Evolutionary conservation across 352 stramenopile species (phyloP).

Genomic region (Phytophthora ramorum): DNA sequence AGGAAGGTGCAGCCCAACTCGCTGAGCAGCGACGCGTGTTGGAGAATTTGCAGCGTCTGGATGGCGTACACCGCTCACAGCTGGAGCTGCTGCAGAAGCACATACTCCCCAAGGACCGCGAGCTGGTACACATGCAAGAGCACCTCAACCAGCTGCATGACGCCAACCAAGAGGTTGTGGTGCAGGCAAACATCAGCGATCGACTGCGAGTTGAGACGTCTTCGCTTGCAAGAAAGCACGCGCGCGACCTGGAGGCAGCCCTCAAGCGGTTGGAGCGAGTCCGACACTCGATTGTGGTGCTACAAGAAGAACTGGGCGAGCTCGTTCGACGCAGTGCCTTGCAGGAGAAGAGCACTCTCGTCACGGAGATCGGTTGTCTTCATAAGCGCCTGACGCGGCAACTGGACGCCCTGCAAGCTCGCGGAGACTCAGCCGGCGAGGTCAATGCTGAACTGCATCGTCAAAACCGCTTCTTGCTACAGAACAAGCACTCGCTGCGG

Average conservation of each 20-base stretch:
- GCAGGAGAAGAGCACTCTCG: slow-evolving; percentile 70
- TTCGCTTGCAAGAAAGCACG: slow-evolving; percentile 50
- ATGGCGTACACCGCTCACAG: slow-evolving; percentile 77
- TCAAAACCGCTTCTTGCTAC: slow-evolving; percentile 77
- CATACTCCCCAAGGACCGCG: slow-evolving; percentile 71
- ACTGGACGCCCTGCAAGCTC: slow-evolving; percentile 56
- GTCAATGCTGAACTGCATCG: slow-evolving; percentile 75
- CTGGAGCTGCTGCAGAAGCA: slow-evolving; percentile 76
- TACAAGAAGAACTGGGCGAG: slow-evolving; percentile 73
- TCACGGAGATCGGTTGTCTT: slow-evolving; percentile 68
- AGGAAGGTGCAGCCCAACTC: slow-evolving; percentile 35
- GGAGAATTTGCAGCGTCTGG: slow-evolving; percentile 68
- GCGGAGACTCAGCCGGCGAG: slow-evolving; percentile 59
- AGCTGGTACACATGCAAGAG: slow-evolving; percentile 69
- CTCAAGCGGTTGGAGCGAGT: slow-evolving; percentile 52
- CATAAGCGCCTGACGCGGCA: slow-evolving; percentile 70
- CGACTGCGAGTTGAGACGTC: slow-evolving; percentile 56
- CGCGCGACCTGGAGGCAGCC: slow-evolving; percentile 41
- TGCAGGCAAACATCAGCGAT: slow-evolving; percentile 77
- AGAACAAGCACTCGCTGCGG: slow-evolving; percentile 78
- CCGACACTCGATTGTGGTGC: slow-evolving; percentile 62
- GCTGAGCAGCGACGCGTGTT: slow-evolving; percentile 51
- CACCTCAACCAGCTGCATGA: slow-evolving; percentile 65
- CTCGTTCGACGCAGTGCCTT: slow-evolving; percentile 59
- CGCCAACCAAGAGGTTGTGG: slow-evolving; percentile 72